These are phyloP conservation scores for Pseudisothecium myosuroides DNA, from an alignment of 225 moss, liverwort and hornwort genomes.

Conservation along the genomic window DNA sequence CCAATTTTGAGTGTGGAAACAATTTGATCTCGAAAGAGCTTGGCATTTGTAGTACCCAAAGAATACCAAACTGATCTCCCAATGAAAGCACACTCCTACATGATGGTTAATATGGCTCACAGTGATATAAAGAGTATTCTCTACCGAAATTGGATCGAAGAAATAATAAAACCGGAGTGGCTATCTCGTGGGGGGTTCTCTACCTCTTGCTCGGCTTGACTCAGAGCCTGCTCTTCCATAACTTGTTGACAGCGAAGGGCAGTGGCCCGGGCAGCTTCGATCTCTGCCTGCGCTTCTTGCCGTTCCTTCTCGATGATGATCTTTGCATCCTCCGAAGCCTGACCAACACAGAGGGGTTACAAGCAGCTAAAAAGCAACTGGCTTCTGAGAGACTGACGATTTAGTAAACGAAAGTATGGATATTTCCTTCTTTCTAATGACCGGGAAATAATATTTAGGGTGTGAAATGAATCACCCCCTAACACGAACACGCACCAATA, in stretches of 20 bases:
- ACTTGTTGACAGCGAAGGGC: constrained; percentile 34
- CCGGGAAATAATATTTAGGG: neutral
- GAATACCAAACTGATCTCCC: neutral
- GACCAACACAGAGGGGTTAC: neutral
- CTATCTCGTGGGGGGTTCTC: neutral
- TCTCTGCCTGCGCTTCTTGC: constrained; percentile 39
- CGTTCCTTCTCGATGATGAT: constrained; percentile 35
- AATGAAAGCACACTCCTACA: neutral
- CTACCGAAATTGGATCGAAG: neutral
- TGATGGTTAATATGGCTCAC: neutral
- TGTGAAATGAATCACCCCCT: neutral
- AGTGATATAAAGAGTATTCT: neutral
- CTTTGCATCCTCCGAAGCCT: constrained; percentile 49
- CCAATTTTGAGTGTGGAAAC: neutral
- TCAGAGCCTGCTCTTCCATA: constrained; percentile 30
- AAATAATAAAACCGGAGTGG: neutral
- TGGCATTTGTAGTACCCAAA: neutral
- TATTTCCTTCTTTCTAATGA: neutral
- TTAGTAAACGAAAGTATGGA: neutral
- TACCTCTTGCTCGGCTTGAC: constrained; percentile 39
- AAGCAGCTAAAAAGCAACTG: neutral
- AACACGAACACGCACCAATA: neutral
- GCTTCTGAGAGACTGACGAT: neutral
- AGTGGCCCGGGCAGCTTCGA: constrained; percentile 31
- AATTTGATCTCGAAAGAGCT: neutral